Conservation (phyloP, 2,329 filamentous ascomycete genomes). For the Chaetomiaceae sp. region DNA sequence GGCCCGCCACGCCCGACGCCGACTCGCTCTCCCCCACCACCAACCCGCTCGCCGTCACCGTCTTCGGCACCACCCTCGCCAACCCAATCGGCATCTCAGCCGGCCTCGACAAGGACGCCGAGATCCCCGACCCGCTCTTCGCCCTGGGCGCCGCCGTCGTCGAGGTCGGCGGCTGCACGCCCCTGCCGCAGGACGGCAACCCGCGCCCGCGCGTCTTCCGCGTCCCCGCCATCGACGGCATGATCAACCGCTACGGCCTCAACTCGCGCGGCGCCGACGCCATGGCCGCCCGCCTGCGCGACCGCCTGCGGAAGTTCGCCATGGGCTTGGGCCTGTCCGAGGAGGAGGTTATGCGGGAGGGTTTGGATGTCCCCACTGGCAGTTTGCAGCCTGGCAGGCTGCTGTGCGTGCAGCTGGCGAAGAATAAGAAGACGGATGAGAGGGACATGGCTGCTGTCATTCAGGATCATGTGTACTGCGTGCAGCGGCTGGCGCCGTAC, state of each 20-base stretch:
- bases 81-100: constrained; percentile 96
- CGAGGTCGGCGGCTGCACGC: constrained; percentile 87
- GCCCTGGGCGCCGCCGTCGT: constrained; percentile 81
- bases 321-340: constrained; percentile 66
- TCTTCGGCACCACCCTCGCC: constrained; percentile 71
- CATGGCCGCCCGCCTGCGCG: constrained; percentile 72
- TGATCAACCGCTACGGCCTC: constrained; percentile 94
- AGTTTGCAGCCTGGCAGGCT: constrained; percentile 70
- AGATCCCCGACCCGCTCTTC: constrained; percentile 80
- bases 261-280: constrained; percentile 88
- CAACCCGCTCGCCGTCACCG: constrained; percentile 40
- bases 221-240: constrained; percentile 72
- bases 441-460: constrained; percentile 75
- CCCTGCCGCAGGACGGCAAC: constrained; percentile 83
- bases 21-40: constrained; percentile 4
- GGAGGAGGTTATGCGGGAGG: constrained; percentile 66
- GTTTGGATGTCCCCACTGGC: constrained; percentile 69
- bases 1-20: constrained; percentile 42
- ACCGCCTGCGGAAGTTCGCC: constrained; percentile 74
- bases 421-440: constrained; percentile 92
- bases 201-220: constrained; percentile 84
- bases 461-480: constrained; percentile 83
- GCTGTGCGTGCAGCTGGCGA: constrained; percentile 87
- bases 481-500: constrained; percentile 75
- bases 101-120: constrained; percentile 89